Evolutionary conservation across 257 asterid species (phyloP).

Genomic region (Galeopsis tetrahit): DNA sequence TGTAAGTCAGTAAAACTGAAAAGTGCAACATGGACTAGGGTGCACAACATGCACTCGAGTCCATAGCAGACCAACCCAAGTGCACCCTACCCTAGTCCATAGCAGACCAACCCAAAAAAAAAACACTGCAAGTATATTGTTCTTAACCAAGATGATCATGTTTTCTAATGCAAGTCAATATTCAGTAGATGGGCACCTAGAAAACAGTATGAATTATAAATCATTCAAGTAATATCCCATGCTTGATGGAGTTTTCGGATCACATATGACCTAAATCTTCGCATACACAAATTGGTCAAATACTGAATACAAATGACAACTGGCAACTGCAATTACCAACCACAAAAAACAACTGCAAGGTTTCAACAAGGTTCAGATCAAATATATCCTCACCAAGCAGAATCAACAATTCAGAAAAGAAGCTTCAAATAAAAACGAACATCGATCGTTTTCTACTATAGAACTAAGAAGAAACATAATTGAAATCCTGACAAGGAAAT

Average conservation of each 20-base stretch:
- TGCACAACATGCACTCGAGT: no score
- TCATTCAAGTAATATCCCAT: not conserved
- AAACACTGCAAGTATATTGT: not conserved
- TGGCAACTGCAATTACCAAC: constrained; percentile 5
- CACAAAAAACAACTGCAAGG: not conserved
- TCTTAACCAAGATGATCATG: not conserved
- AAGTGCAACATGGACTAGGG: no score
- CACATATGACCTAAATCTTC: constrained; percentile 1
- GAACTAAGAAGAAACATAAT: not conserved
- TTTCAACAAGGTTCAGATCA: constrained; percentile 4
- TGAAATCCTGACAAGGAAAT: not conserved
- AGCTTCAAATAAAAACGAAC: constrained; percentile 1
- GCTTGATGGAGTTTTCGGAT: not conserved
- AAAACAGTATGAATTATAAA: not conserved
- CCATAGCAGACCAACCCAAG: no score
- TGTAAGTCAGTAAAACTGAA: no score
- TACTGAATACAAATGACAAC: not conserved
- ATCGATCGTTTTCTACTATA: constrained; percentile 16
- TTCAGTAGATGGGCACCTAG: not conserved
- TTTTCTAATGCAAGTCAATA: not conserved
- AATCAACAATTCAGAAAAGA: constrained; percentile 18
- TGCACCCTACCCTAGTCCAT: no score
- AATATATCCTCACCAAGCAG: not conserved
- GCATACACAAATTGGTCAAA: not conserved
- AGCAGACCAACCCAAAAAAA: no score